phyloP scores from a whole-genome alignment of 2,329 filamentous ascomycete genomes.

The Neofusicoccum ribis region DNA sequence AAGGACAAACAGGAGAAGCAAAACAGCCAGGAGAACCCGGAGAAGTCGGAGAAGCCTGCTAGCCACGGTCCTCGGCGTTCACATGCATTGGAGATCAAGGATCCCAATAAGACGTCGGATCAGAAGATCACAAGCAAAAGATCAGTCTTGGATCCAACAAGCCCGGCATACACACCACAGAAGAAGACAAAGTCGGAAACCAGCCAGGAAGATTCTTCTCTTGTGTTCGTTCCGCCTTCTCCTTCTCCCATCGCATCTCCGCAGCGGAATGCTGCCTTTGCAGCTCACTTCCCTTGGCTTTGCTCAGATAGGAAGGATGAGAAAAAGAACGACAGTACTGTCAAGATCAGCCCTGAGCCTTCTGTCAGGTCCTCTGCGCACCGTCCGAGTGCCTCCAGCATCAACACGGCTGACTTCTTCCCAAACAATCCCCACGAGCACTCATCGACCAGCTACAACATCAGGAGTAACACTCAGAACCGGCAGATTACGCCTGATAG shows the following conservation, averaged over 20 bases:
- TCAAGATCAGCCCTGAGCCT: slow-evolving; percentile 6
- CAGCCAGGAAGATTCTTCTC: slow-evolving; percentile 14
- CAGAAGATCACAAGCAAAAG: not conserved
- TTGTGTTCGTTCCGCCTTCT: slow-evolving; percentile 29
- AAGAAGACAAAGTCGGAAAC: slow-evolving; percentile 24
- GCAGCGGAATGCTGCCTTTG: slow-evolving; percentile 15
- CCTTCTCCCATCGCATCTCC: slow-evolving; percentile 33
- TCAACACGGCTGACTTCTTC: slow-evolving; percentile 44
- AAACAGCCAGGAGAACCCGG: slow-evolving; percentile 18
- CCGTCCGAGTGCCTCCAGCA: slow-evolving; percentile 40
- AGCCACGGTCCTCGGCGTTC: slow-evolving; percentile 34
- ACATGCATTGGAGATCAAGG: slow-evolving; percentile 43
- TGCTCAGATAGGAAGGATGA: slow-evolving; percentile 20
- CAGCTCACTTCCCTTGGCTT: slow-evolving; percentile 31
- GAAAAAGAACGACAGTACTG: slow-evolving; percentile 15
- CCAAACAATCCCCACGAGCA: slow-evolving; percentile 38
- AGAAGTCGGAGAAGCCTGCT: not conserved
- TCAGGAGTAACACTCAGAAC: not conserved
- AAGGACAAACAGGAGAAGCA: not conserved
- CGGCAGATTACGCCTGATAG: slow-evolving; percentile 4
- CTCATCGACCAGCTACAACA: slow-evolving; percentile 9
- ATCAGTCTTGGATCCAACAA: slow-evolving; percentile 40
- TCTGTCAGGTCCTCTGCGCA: slow-evolving; percentile 26
- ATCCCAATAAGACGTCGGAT: slow-evolving; percentile 32
- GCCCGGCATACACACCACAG: slow-evolving; percentile 40